Evolutionary conservation across 371 early-diverging fungal species (phyloP).

Genomic region (Mucor racemosus): DNA sequence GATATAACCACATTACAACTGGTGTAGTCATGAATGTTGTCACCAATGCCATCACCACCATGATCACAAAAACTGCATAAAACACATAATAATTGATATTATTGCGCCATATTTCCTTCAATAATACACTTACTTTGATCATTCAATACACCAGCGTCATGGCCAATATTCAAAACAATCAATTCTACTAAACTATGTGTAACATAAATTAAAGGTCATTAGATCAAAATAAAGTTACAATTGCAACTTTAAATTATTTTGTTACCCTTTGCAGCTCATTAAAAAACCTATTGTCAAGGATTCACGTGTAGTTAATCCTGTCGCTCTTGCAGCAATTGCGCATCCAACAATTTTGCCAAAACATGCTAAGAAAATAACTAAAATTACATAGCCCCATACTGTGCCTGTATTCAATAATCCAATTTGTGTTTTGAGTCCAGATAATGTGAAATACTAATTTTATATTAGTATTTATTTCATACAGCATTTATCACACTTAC

Average conservation of each 20-base stretch:
- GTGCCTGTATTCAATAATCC: constrained; percentile 70
- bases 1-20: constrained; percentile 60
- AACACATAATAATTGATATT: background rate
- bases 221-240: constrained; percentile 16
- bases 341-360: constrained; percentile 91
- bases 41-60: constrained; percentile 88
- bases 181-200: constrained; percentile 79
- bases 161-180: constrained; percentile 92
- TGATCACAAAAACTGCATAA: constrained; percentile 76
- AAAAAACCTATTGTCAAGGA: constrained; percentile 86
- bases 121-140: constrained; percentile 41
- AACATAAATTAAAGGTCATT: constrained; percentile 24
- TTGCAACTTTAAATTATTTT: background rate
- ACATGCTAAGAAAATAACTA: constrained; percentile 79
- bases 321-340: constrained; percentile 69
- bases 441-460: constrained; percentile 83
- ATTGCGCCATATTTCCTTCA: background rate
- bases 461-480: background rate
- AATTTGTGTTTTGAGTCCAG: constrained; percentile 90
- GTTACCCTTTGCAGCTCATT: constrained; percentile 94
- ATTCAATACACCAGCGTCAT: constrained; percentile 83
- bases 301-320: constrained; percentile 81
- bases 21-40: constrained; percentile 84
- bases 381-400: constrained; percentile 80
- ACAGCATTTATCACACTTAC: constrained; percentile 43